Percentiles rank a stretch among this genome's conserved stretches.
Conservation (phyloP, 2,329 filamentous ascomycete genomes). For the Botrytis fabae region DNA sequence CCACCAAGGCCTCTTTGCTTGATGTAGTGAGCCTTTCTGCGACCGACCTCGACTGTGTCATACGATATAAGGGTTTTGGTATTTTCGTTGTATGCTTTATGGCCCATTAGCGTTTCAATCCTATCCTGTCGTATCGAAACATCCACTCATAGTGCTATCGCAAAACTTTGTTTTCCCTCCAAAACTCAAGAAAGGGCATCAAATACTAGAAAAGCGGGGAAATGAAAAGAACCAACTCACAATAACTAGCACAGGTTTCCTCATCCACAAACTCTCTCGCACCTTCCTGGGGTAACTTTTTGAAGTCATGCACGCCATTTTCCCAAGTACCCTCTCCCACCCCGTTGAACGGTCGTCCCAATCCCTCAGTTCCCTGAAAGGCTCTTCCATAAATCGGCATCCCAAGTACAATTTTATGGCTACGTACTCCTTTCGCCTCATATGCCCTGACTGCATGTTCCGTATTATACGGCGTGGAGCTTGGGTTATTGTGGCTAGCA, state of each 20-base stretch:
- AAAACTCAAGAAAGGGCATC: background rate
- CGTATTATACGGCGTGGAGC: conserved; percentile 76
- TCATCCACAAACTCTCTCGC: conserved; percentile 64
- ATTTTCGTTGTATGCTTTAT: conserved; percentile 56
- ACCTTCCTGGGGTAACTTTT: conserved; percentile 71
- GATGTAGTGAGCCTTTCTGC: conserved; percentile 71
- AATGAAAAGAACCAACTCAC: conserved; percentile 37
- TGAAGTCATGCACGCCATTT: conserved; percentile 83
- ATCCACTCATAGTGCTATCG: background rate
- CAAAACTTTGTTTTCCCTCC: background rate
- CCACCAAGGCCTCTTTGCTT: conserved; percentile 69
- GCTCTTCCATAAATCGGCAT: conserved; percentile 92
- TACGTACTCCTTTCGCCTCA: conserved; percentile 59
- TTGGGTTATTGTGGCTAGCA: conserved; percentile 55
- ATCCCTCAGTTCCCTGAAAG: conserved; percentile 76
- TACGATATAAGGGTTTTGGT: conserved; percentile 74
- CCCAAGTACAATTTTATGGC: conserved; percentile 78
- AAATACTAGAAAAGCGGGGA: background rate
- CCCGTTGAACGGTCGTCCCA: conserved; percentile 68
- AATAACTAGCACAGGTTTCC: conserved; percentile 70
- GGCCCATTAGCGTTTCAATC: background rate
- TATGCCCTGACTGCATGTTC: conserved; percentile 71
- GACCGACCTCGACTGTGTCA: conserved; percentile 68
- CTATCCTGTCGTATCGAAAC: background rate
- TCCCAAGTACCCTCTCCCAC: conserved; percentile 83